Base-by-base conservation (phyloP, 306 rosid species). In the Vigna unguiculata region DNA sequence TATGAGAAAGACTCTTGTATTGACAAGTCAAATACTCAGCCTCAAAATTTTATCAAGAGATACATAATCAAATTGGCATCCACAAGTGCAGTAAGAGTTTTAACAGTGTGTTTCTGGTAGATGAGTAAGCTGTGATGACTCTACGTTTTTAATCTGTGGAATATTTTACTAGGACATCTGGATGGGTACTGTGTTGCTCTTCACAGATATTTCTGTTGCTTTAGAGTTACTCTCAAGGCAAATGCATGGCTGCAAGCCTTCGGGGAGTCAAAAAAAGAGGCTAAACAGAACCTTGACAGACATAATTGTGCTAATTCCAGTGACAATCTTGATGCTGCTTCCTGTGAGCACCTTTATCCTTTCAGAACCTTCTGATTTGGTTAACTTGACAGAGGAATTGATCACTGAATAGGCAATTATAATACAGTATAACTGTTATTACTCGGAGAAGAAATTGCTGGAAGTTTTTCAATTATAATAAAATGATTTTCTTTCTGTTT, bases 101-200 rank as follows among this genome's bases (percentile, higher is more conserved):
- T 57, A 59, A 66, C 53, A n/a, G 52, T 24, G 46, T 71, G 61
- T 68, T 71, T 75, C 61, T 72, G 45, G 55, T 21, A 38, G 25
- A 65, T 58, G 6, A 36, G 38, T 45, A 32, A 38, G 80, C 43
- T 71, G 9, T 64, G n/a, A 13, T 36, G 71, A 59, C 7, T 6
- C 47, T 43, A 24, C 79, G 61, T 62, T 75, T 80, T 83, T 74
- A 86, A 76, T 58, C 32, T 60, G 46, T 61, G 63, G 71, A 75
- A 69, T 80, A 20, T 52, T 61, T 52, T 82, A 49, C 49, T 82
- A 91, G 96, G 90, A 89, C 71, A 19, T 75, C 48, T 83, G 83
- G 89, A 87, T 86, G 90, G 96, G 91, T 34, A 91, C 90, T 41
- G 69, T 65, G 41, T 86, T 91, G 83, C 96, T 89, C 54, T 81